These are phyloP conservation scores for Akanthomyces lecanii DNA, from an alignment of 2,329 filamentous ascomycete genomes.

Conservation along the genomic window DNA sequence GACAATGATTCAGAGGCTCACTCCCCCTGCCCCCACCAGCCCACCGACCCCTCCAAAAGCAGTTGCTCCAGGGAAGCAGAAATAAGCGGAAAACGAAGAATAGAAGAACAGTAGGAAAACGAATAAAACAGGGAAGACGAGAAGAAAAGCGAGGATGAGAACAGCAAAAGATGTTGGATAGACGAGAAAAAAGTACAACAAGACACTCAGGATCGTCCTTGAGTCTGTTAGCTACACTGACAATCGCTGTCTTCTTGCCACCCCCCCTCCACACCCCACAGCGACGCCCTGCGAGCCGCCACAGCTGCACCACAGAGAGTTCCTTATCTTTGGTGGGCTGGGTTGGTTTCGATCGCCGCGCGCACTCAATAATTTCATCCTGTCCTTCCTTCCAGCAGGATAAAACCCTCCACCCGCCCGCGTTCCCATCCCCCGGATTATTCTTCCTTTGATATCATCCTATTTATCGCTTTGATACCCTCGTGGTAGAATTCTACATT, in stretches of 20 bases:
- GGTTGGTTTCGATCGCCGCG: slow-evolving; percentile 10
- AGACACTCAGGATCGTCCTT: too few species aligned
- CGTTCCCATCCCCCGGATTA: background rate
- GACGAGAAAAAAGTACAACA: too few species aligned
- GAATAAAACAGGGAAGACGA: too few species aligned
- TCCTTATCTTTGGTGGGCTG: slow-evolving; percentile 14
- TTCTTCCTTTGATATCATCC: slow-evolving; percentile 5
- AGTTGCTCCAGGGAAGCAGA: too few species aligned
- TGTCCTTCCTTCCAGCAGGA: background rate
- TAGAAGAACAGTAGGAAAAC: too few species aligned
- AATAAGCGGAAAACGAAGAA: too few species aligned
- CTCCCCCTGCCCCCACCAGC: background rate
- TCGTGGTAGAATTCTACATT: background rate
- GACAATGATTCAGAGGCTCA: background rate
- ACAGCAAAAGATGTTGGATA: too few species aligned
- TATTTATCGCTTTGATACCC: background rate
- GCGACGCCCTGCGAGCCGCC: background rate
- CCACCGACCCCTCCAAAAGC: background rate
- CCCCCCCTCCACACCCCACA: background rate
- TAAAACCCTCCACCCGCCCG: slow-evolving; percentile 16
- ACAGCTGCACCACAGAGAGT: background rate
- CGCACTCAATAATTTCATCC: background rate
- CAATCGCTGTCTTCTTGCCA: background rate
- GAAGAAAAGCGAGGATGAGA: too few species aligned
- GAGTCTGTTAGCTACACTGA: too few species aligned